Conservation (phyloP, 441 rosid genomes). For the Hypseocharis bilobata region DNA sequence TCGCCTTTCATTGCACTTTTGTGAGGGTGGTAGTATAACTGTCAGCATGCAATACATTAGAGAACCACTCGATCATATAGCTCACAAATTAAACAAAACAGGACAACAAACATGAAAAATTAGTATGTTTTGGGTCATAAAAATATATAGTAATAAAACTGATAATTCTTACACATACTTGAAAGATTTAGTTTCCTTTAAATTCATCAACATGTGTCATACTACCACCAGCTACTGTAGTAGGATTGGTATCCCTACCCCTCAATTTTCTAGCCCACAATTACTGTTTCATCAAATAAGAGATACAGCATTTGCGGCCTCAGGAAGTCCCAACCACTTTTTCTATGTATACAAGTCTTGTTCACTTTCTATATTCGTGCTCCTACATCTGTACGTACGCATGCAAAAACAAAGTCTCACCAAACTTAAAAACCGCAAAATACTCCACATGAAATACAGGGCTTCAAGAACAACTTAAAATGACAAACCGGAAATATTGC, state of each 20-base stretch:
- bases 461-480: not conserved
- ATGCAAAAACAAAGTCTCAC: too few relatives aligned
- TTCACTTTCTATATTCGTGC: too few relatives aligned
- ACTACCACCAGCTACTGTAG: not conserved
- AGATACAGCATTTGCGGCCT: not conserved
- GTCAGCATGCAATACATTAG: not conserved
- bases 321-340: too few relatives aligned
- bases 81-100: not conserved
- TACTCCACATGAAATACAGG: too few relatives aligned
- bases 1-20: not conserved
- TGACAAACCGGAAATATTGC: too few relatives aligned
- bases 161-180: not conserved
- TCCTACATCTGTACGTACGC: too few relatives aligned
- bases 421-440: too few relatives aligned
- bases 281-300: not conserved
- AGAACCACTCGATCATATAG: not conserved
- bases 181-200: not conserved
- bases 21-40: not conserved
- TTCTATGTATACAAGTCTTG: too few relatives aligned
- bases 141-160: not conserved
- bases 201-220: not conserved
- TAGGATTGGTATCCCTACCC: not conserved
- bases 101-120: too few relatives aligned
- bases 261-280: not conserved
- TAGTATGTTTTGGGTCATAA: not conserved